Evolutionary conservation across 164 flowering plant genomes (phyloP).

Genomic region (Kingdonia uniflora): DNA sequence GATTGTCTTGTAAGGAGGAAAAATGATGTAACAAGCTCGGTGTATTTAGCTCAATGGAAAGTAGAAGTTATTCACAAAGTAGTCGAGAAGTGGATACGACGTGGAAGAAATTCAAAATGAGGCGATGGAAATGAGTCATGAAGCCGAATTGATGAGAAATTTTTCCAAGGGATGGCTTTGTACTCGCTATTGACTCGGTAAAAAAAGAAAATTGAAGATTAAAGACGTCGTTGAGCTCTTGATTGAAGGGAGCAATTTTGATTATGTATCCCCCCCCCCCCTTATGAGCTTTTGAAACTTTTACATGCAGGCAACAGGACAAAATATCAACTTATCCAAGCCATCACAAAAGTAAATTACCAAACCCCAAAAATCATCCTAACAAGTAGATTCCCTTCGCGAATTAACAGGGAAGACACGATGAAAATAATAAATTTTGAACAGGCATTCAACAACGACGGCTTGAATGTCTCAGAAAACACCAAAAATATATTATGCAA

Average conservation of each 20-base stretch:
- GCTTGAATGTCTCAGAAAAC: too few relatives aligned
- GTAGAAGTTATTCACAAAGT: background rate
- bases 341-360: too few relatives aligned
- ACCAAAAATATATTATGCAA: too few relatives aligned
- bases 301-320: background rate
- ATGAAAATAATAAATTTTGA: too few relatives aligned
- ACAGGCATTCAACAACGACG: too few relatives aligned
- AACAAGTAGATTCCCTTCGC: too few relatives aligned
- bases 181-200: conserved; percentile 5
- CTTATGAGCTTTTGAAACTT: too few relatives aligned
- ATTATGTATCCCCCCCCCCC: too few relatives aligned
- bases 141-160: background rate
- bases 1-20: background rate
- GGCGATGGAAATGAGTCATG: background rate
- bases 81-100: conserved; percentile 8
- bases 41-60: background rate
- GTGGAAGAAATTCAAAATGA: background rate
- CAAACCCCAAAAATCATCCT: too few relatives aligned
- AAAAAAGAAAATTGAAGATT: background rate
- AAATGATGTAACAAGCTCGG: background rate
- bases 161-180: conserved; percentile 7
- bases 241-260: too few relatives aligned
- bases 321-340: background rate
- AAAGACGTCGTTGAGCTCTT: too few relatives aligned
- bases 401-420: too few relatives aligned